Conservation (phyloP, 2,329 filamentous ascomycete genomes). For the Onygenales sp. region DNA sequence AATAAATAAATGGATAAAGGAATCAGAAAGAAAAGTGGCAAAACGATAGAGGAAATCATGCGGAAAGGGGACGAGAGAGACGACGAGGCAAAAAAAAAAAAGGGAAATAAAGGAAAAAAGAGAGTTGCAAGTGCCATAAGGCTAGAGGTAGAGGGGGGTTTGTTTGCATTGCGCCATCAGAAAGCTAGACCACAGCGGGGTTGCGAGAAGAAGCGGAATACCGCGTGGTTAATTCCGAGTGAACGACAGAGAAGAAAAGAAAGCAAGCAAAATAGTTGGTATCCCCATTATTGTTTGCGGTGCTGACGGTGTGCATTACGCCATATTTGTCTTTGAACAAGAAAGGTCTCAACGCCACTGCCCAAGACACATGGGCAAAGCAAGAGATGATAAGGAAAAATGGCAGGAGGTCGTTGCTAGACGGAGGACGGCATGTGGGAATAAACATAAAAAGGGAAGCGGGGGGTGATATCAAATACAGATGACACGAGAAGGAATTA, state of each 20-base stretch:
- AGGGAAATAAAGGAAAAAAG: constrained; percentile 16
- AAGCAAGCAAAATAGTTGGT: neutral
- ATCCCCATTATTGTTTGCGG: neutral
- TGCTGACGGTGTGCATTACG: neutral
- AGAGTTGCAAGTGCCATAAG: neutral
- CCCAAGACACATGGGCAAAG: constrained; percentile 1
- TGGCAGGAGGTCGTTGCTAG: neutral
- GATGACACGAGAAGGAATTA: constrained; percentile 7
- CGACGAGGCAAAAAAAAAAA: constrained; percentile 1
- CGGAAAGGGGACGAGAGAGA: constrained; percentile 10
- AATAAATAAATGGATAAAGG: constrained; percentile 14
- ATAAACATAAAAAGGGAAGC: constrained; percentile 3
- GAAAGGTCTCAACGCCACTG: neutral
- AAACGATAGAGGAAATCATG: constrained; percentile 30
- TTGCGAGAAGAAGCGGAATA: neutral
- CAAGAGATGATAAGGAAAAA: constrained; percentile 5
- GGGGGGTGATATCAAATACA: constrained; percentile 11
- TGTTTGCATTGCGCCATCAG: constrained; percentile 1
- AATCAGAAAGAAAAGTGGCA: constrained; percentile 19
- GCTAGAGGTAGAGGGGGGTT: neutral
- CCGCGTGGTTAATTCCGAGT: neutral
- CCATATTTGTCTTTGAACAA: neutral
- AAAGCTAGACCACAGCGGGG: neutral
- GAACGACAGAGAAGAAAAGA: constrained; percentile 1
- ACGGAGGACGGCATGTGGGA: constrained; percentile 6